These are phyloP conservation scores for Yamadazyma dushanensis DNA, from an alignment of 1,139 yeast species.

Conservation along the genomic window DNA sequence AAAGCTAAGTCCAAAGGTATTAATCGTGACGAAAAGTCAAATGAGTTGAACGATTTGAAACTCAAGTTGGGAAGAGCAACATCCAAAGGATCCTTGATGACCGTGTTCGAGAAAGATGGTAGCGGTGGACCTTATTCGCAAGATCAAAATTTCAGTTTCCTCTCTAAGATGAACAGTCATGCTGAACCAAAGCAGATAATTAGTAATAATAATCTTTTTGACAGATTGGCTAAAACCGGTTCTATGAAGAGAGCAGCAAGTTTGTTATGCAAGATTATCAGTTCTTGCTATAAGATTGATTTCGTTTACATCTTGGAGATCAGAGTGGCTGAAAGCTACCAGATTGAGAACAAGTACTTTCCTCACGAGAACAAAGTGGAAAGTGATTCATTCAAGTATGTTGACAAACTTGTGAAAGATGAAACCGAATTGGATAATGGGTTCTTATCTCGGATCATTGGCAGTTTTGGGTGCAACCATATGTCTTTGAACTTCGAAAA, in stretches of 20 bases:
- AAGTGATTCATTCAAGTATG: slow-evolving; percentile 42
- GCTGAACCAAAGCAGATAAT: slow-evolving; percentile 16
- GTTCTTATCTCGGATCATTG: slow-evolving; percentile 49
- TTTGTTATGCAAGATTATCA: slow-evolving; percentile 40
- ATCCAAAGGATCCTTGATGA: slow-evolving; percentile 32
- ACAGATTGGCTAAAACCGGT: slow-evolving; percentile 38
- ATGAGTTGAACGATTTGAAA: slow-evolving; percentile 29
- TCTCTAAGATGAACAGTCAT: slow-evolving; percentile 25
- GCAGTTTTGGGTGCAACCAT: slow-evolving; percentile 40
- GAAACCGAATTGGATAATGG: slow-evolving; percentile 23
- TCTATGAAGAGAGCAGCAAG: slow-evolving; percentile 46
- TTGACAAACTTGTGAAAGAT: slow-evolving; percentile 32
- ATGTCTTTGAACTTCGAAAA: slow-evolving; percentile 39
- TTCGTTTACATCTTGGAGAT: slow-evolving; percentile 60
- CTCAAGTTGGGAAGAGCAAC: slow-evolving; percentile 57
- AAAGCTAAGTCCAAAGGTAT: slow-evolving; percentile 3
- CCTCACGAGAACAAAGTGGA: slow-evolving; percentile 45
- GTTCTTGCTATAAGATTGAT: slow-evolving; percentile 39
- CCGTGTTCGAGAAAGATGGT: slow-evolving; percentile 61
- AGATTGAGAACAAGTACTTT: slow-evolving; percentile 38
- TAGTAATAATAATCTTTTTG: slow-evolving; percentile 31
- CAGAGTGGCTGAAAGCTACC: slow-evolving; percentile 47
- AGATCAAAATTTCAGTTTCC: slow-evolving; percentile 44
- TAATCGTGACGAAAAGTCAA: slow-evolving; percentile 13
- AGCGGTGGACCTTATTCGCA: slow-evolving; percentile 59